A percentile compares a stretch with the other conserved stretches of the same genome.
Evolutionary conservation across 306 rosid genomes (phyloP).

Genomic region (Begonia peltatifolia): DNA sequence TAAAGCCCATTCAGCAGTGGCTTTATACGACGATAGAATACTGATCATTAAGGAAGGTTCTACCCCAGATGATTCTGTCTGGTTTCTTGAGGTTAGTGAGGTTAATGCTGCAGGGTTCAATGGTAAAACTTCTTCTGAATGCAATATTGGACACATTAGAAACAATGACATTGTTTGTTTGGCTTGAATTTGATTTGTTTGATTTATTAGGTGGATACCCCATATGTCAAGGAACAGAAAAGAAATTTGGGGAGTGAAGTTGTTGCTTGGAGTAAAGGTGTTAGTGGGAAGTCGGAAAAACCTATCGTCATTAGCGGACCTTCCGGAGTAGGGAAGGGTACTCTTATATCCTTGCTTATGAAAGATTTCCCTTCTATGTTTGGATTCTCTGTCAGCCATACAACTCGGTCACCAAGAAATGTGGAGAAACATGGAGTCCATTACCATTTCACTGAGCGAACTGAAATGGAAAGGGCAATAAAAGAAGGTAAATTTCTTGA

Average conservation of each 20-base stretch:
- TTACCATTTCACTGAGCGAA: slow-evolving; percentile 72
- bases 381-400: slow-evolving; percentile 98
- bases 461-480: slow-evolving; percentile 73
- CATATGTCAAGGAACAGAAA: slow-evolving; percentile 64
- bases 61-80: too few relatives aligned
- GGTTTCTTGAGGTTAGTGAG: too few relatives aligned
- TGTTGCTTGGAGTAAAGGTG: slow-evolving; percentile 97
- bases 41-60: too few relatives aligned
- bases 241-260: slow-evolving; percentile 49
- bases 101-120: too few relatives aligned
- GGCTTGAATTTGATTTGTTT: too few relatives aligned
- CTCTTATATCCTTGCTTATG: slow-evolving; percentile 87
- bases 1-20: too few relatives aligned
- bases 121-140: too few relatives aligned
- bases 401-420: slow-evolving; percentile 70
- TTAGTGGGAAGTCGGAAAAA: slow-evolving; percentile 52
- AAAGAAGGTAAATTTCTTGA: slow-evolving; percentile 82
- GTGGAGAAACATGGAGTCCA: slow-evolving; percentile 88
- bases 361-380: slow-evolving; percentile 82
- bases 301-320: slow-evolving; percentile 92
- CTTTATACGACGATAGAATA: too few relatives aligned
- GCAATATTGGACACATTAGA: neutral
- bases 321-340: slow-evolving; percentile 97
- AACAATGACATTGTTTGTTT: too few relatives aligned
- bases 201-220: slow-evolving; percentile 48